These are phyloP conservation scores for Ananas comosus DNA, from an alignment of 176 grass and related monocot genomes.

Conservation along the genomic window DNA sequence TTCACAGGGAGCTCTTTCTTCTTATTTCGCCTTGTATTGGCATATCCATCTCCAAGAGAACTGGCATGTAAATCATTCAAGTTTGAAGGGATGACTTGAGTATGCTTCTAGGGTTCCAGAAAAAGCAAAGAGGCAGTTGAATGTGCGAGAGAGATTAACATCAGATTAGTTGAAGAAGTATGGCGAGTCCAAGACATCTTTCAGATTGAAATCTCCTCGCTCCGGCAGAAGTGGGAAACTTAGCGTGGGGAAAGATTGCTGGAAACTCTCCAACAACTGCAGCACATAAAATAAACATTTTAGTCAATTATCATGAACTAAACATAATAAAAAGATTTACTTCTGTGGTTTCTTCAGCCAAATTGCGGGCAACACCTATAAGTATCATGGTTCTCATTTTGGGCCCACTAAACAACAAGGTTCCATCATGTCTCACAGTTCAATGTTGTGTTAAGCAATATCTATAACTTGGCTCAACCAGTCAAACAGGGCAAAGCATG, in stretches of 20 bases:
- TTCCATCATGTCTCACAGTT: no score
- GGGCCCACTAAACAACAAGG: no score
- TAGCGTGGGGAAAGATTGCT: constrained; percentile 62
- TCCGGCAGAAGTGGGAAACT: constrained; percentile 74
- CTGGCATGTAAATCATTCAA: neutral
- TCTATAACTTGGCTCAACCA: no score
- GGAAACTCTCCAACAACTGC: constrained; percentile 73
- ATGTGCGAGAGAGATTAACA: neutral
- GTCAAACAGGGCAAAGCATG: no score
- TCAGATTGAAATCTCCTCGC: constrained; percentile 80
- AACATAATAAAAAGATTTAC: neutral
- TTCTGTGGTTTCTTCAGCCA: neutral
- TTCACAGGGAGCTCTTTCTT: neutral
- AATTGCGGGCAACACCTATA: no score
- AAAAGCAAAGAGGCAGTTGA: constrained; percentile 9
- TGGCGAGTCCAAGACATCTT: constrained; percentile 59
- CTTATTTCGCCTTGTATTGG: neutral
- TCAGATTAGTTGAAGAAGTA: constrained; percentile 90
- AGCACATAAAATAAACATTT: constrained; percentile 22
- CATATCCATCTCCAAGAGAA: neutral
- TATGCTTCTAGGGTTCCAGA: neutral
- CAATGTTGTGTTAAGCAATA: no score
- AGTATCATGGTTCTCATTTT: no score
- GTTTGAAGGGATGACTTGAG: neutral
- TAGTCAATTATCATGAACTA: neutral